A percentile compares a stretch with the other conserved stretches of the same genome.
Evolutionary conservation across 2,329 filamentous ascomycete species (phyloP).

Genomic region (Cladosporium sp.): DNA sequence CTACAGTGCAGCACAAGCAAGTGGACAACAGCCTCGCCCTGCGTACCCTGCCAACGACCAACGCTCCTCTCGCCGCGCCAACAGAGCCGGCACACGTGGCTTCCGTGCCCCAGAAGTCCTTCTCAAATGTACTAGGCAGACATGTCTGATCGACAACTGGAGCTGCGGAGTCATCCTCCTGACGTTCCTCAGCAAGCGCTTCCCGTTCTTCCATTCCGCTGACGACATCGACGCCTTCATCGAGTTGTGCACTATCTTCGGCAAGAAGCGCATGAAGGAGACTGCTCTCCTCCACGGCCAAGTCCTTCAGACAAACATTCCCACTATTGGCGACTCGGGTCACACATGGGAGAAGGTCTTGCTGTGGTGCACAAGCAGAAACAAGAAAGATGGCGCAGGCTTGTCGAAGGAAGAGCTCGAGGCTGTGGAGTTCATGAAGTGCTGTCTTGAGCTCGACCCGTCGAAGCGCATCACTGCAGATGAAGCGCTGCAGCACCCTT

Average conservation of each 20-base stretch:
- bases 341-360: constrained; percentile 92
- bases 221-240: constrained; percentile 98
- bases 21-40: constrained; percentile 39
- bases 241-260: constrained; percentile 95
- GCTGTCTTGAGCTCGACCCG: constrained; percentile 76
- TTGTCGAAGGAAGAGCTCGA: constrained; percentile 68
- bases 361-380: constrained; percentile 83
- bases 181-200: constrained; percentile 88
- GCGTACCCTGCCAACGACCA: constrained; percentile 90
- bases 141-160: constrained; percentile 92
- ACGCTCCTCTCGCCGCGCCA: constrained; percentile 83
- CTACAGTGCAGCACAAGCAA: constrained; percentile 33
- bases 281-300: constrained; percentile 84
- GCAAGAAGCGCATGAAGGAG: constrained; percentile 76
- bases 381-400: constrained; percentile 54
- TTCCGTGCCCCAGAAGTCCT: constrained; percentile 96
- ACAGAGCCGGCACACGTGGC: constrained; percentile 89
- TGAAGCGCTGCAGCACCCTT: constrained; percentile 72
- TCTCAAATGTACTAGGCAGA: constrained; percentile 95
- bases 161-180: constrained; percentile 94
- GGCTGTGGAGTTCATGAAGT: constrained; percentile 69
- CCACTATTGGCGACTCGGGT: constrained; percentile 80
- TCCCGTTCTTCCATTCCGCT: constrained; percentile 98
- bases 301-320: constrained; percentile 88
- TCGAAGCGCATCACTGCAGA: constrained; percentile 70